Evolutionary conservation across 1,284 basidiomycete genomes (phyloP), one percentile per base, ranked within the genome.

Genomic region (Butyriboletus appendiculatus): DNA sequence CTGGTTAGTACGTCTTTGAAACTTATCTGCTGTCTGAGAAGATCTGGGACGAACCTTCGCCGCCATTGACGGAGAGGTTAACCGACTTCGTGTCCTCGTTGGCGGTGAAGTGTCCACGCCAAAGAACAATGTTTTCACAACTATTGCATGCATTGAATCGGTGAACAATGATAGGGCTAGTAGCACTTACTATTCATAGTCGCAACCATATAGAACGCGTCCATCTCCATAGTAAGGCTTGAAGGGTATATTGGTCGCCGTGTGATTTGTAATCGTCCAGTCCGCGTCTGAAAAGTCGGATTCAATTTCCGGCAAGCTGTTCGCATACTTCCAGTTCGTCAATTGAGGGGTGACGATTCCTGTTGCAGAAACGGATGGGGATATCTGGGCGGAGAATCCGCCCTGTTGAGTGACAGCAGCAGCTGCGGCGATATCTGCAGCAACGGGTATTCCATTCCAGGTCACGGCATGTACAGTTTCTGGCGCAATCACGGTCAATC

Each of bases 41-140:
- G 20, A 42, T 37, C 15, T 20, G 12, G 12, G 39, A 65, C 74
- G 39, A 55, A 90, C 89, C 86, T 76, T 82, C 76, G 20, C 91
- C 90, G 12, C 91, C 91, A 59, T 90, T 90, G 62, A 93, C 85
- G 0, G 84, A 85, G 10, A 93, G 69, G 57, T 88, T 87, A 14
- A 85, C 80, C 24, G 78, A 85, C 54, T 77, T 82, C 62, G 84
- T 82, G 2, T 66, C 63, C 8, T 82, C 82, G 1, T 79, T 83
- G 1, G 79, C 81, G 15, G 71, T 76, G 68, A 94, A 94, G 66
- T 90, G 85, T 1, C 91, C 91, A 44, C 90, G 79, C 89, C 89
- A 94, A 11, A 94, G 72, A 24, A 92, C 85, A 11, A 79, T 75
- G 59, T 90, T 90, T 68, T 92, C 89, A 58, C 90, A 90, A 69